These are phyloP conservation scores for Penicillium samsonianum DNA, from an alignment of 495 filamentous ascomycete genomes.

Conservation along the genomic window DNA sequence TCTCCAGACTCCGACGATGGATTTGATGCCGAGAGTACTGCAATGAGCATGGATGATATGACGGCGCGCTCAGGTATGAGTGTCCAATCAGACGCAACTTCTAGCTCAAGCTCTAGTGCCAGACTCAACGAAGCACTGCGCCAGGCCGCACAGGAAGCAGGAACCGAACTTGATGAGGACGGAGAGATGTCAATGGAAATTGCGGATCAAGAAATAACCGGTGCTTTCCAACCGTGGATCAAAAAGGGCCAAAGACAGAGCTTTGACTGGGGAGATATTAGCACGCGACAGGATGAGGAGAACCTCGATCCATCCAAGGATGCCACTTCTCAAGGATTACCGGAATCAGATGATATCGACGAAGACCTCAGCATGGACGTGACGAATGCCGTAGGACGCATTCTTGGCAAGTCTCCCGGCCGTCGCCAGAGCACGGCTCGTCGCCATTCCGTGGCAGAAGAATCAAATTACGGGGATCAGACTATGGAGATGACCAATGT, in stretches of 20 bases:
- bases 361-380: constrained; percentile 86
- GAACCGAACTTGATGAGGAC: constrained; percentile 60
- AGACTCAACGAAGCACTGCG: constrained; percentile 75
- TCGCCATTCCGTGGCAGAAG: constrained; percentile 42
- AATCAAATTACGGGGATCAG: constrained; percentile 56
- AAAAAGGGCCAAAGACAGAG: constrained; percentile 51
- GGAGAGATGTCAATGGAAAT: constrained; percentile 70
- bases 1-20: constrained; percentile 52
- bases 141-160: constrained; percentile 72
- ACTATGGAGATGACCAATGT: constrained; percentile 81
- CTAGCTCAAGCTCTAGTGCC: constrained; percentile 62
- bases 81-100: constrained; percentile 55
- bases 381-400: constrained; percentile 79
- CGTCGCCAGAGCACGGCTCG: constrained; percentile 36
- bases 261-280: constrained; percentile 52
- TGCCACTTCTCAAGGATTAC: background rate
- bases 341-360: constrained; percentile 30
- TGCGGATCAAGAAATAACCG: constrained; percentile 78
- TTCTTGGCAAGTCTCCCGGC: constrained; percentile 55
- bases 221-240: constrained; percentile 69
- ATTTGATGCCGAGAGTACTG: constrained; percentile 70
- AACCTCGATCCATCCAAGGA: constrained; percentile 58
- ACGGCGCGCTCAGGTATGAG: constrained; percentile 65
- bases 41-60: constrained; percentile 73
- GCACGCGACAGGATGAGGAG: constrained; percentile 59